Evolutionary conservation across 306 rosid species (phyloP), one percentile per base, ranked within the genome.

Genomic region (Quercus cerris): DNA sequence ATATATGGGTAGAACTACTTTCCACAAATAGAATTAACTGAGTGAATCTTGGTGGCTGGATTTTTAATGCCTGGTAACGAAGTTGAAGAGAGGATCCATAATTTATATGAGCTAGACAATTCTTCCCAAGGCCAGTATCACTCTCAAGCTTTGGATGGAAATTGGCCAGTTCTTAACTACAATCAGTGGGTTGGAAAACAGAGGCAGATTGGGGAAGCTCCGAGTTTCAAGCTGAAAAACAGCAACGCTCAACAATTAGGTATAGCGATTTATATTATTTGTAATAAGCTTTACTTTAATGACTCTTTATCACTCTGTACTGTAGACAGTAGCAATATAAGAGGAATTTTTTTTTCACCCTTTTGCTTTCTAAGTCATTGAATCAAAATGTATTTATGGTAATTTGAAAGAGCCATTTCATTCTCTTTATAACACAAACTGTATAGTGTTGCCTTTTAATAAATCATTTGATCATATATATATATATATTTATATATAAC

Each of bases 31-130:
- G 41, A 82, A 62, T 54, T 81, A 75, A 61, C 68, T 54, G 74
- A 54, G 70, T 70, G 66, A 17, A 33, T 75, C 56, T 74, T 64
- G 67, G 85, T 78, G 66, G 66, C 67, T 75, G 70, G 59, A 57
- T 63, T 56, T 77, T 85, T 85, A 85, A 85, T 85, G 88, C 88
- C 88, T 81, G 85, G 79, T 79, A 81, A 78, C 83, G 73, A 85
- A 85, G 70, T 78, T 62, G 88, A 71, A 78, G 85, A 83, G 57
- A 85, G 85, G 85, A 85, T 78, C 83, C 81, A 69, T 44, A 33
- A 70, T 4, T 52, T 85, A 11, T 81, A 78, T 51, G 76, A 78
- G 78, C 81, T 46, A 81, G 81, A 81, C 14, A 85, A 85, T 46
- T 78, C 35, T 75, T 56, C 81, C 27, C 78, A 19, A 54, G 69